Conservation (phyloP, 2,329 filamentous ascomycete genomes). For the Macrophomina tecta region DNA sequence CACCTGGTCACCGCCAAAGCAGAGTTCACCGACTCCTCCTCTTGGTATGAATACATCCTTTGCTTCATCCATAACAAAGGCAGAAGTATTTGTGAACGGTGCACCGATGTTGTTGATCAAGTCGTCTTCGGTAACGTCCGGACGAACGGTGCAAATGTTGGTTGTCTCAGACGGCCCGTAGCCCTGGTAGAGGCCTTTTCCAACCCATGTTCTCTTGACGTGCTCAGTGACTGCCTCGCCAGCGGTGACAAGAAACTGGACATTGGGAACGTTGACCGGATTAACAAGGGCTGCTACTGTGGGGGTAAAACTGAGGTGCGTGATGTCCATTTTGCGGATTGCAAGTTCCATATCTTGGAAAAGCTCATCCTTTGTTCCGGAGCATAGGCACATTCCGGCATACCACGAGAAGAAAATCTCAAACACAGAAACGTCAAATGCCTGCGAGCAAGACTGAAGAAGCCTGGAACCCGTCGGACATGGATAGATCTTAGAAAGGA, state of each 20-base stretch:
- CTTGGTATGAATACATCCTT: conserved; percentile 60
- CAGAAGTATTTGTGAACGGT: conserved; percentile 76
- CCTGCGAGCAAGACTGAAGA: conserved; percentile 82
- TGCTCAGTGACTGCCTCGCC: conserved; percentile 79
- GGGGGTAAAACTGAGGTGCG: conserved; percentile 84
- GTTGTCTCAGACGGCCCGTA: conserved; percentile 88
- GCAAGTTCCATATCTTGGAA: conserved; percentile 74
- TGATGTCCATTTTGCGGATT: conserved; percentile 69
- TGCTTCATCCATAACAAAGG: conserved; percentile 63
- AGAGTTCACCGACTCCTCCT: conserved; percentile 81
- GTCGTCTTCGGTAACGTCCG: conserved; percentile 62
- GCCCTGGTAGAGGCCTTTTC: conserved; percentile 73
- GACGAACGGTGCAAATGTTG: conserved; percentile 81
- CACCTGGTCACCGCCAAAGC: conserved; percentile 85
- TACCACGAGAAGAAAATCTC: conserved; percentile 89
- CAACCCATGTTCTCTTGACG: conserved; percentile 73
- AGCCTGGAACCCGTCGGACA: conserved; percentile 61
- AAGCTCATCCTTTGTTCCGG: conserved; percentile 74
- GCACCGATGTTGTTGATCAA: conserved; percentile 77
- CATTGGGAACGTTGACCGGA: conserved; percentile 70
- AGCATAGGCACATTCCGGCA: conserved; percentile 78
- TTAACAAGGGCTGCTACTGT: conserved; percentile 80
- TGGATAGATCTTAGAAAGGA: conserved; percentile 71
- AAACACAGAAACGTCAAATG: conserved; percentile 87
- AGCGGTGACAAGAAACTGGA: conserved; percentile 78